These are phyloP conservation scores for Chernovozyma aurita DNA, from an alignment of 1,139 yeast species.

Conservation along the genomic window DNA sequence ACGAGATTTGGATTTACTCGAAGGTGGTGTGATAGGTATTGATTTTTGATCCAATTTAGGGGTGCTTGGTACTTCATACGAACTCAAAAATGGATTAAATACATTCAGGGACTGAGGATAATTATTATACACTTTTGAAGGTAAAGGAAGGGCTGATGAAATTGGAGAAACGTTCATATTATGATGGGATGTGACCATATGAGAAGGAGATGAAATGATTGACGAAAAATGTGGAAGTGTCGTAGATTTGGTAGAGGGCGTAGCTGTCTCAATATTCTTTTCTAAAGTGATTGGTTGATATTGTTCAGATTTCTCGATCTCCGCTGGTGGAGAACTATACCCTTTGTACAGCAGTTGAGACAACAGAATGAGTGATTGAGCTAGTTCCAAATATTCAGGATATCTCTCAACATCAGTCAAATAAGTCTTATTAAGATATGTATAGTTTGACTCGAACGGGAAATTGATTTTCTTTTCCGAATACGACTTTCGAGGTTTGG, in stretches of 20 bases:
- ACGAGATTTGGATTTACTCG: constrained; percentile 28
- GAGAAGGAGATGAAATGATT: constrained; percentile 4
- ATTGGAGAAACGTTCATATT: background rate
- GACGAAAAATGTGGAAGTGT: constrained; percentile 1
- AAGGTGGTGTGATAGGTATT: constrained; percentile 44
- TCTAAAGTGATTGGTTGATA: background rate
- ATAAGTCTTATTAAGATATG: constrained; percentile 44
- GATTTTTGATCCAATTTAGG: constrained; percentile 24
- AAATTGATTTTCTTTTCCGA: constrained; percentile 42
- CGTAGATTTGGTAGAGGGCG: background rate
- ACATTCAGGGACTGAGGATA: constrained; percentile 5
- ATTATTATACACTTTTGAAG: constrained; percentile 8
- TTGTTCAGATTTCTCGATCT: background rate
- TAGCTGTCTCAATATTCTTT: background rate
- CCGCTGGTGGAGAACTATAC: background rate
- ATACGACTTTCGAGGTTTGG: constrained; percentile 5
- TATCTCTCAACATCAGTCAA: constrained; percentile 41
- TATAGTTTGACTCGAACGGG: constrained; percentile 53
- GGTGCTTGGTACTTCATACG: constrained; percentile 12
- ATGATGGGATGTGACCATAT: constrained; percentile 5
- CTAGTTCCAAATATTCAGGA: constrained; percentile 47
- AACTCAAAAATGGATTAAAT: constrained; percentile 10
- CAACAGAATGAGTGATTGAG: constrained; percentile 39
- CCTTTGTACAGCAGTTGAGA: constrained; percentile 13
- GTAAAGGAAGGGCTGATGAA: constrained; percentile 10